Evolutionary conservation across 352 stramenopile species (phyloP), one percentile per base, ranked within the genome.

Genomic region (Globisporangium mamillatum): DNA sequence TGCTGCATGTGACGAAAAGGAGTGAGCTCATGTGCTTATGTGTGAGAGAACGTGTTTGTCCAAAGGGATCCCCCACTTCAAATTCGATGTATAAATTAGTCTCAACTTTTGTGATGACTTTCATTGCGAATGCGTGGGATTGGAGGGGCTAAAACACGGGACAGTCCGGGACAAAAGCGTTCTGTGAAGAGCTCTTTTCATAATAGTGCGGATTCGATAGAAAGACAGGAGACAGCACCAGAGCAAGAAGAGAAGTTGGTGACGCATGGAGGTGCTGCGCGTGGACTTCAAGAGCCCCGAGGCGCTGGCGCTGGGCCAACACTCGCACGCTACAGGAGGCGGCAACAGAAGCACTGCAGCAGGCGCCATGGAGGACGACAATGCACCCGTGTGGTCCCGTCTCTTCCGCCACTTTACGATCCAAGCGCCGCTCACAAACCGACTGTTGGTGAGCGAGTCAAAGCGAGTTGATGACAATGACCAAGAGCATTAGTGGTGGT

Each of bases 331-430:
- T 1, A 16, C 16, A 29, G 32, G 16, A 12, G 25, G n/a, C 36
- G 27, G 12, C 22, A 29, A 2, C 36, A 24, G 32, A 5, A 6
- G 22, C 22, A 24, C 22, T 24, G 22, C 16, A 58, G 24, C 10
- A n/a, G n/a, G 56, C 27, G 3, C 38, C 41, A 41, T 53, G 14
- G 55, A 66, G 14, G 55, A 62, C 27, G 57, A 36, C 9, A 24
- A 24, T 24, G 22, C 66, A 9, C 81, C 79, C 18, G 68, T 89
- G 41, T 88, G 79, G 80, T 78, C 77, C 55, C 77, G 80, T 24
- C 67, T 91, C 41, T 71, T 91, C 8, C 82, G 85, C 44, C 78
- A 75, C 16, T 82, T 91, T 48, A 60, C 79, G 1, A 25, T 75
- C 0, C 69, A 73, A 16, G 69, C 64, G 10, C 67, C 79, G 18